Conservation (phyloP, 2,329 filamentous ascomycete genomes). For the Fusarium musae region DNA sequence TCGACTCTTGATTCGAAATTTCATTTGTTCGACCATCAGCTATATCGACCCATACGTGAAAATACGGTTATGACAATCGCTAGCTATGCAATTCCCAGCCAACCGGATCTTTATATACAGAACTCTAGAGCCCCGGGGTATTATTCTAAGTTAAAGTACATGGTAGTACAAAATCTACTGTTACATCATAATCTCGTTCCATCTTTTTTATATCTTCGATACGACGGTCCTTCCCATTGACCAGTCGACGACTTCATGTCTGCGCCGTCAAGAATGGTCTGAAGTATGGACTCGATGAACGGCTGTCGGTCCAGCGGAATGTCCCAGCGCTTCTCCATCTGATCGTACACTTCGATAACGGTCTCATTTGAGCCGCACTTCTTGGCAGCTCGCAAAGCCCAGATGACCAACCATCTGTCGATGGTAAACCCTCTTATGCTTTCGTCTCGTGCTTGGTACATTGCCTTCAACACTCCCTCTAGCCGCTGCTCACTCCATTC, state of each 20-base stretch:
- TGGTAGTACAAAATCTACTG: conserved; percentile 39
- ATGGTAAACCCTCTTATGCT: conserved; percentile 61
- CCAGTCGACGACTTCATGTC: conserved; percentile 46
- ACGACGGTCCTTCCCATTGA: conserved; percentile 39
- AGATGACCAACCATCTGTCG: conserved; percentile 70
- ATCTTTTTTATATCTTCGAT: conserved; percentile 44
- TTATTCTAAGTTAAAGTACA: conserved; percentile 40
- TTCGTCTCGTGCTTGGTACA: conserved; percentile 66
- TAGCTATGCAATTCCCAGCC: not conserved
- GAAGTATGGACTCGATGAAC: conserved; percentile 60
- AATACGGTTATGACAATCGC: not conserved
- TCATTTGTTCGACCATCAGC: conserved; percentile 35
- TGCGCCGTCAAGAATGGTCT: conserved; percentile 53
- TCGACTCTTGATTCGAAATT: conserved; percentile 42
- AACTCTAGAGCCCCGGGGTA: conserved; percentile 35
- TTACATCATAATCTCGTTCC: conserved; percentile 46
- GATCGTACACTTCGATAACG: conserved; percentile 65
- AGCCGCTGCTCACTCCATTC: conserved; percentile 80
- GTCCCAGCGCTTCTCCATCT: conserved; percentile 60
- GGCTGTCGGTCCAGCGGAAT: conserved; percentile 53
- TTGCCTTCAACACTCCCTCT: conserved; percentile 72
- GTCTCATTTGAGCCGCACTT: conserved; percentile 64
- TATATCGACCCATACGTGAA: conserved; percentile 5
- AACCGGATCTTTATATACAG: conserved; percentile 18
- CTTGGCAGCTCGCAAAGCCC: conserved; percentile 71